phyloP scores from a whole-genome alignment of 2,329 filamentous ascomycete species.

The Microsporum ferrugineum region DNA sequence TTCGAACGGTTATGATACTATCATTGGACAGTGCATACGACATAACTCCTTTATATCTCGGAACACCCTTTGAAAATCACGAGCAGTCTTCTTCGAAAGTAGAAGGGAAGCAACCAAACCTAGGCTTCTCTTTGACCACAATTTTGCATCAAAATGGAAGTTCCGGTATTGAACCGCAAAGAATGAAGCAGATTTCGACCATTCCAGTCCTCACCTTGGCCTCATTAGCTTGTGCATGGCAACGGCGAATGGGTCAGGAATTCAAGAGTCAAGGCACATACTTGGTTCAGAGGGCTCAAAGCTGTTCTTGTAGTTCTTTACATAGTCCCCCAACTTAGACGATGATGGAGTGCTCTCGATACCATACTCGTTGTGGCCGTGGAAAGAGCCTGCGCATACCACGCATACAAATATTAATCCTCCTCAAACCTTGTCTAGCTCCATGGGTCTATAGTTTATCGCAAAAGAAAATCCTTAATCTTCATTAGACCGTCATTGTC shows the following conservation, averaged over 20 bases:
- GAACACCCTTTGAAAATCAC: neutral
- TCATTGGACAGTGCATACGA: neutral
- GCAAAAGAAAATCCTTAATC: neutral
- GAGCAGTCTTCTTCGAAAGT: neutral
- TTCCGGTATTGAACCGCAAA: conserved; percentile 8
- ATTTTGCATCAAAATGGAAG: conserved; percentile 8
- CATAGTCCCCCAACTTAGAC: conserved; percentile 4
- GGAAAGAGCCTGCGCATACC: conserved; percentile 19
- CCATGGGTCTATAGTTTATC: neutral
- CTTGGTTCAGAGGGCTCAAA: conserved; percentile 8
- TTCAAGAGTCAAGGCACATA: neutral
- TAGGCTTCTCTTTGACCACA: conserved; percentile 9
- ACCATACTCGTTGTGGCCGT: conserved; percentile 25
- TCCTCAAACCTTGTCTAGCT: neutral
- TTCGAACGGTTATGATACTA: neutral
- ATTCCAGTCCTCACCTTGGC: conserved; percentile 18
- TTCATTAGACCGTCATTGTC: conserved; percentile 6
- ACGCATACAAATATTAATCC: too few species aligned
- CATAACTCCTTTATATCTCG: conserved; percentile 3
- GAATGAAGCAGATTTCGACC: conserved; percentile 20
- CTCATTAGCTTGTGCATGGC: neutral
- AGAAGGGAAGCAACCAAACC: neutral
- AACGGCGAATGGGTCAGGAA: neutral
- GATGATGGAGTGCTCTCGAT: conserved; percentile 10
- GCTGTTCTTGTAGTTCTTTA: conserved; percentile 1